These are phyloP conservation scores for Floccularia luteovirens DNA, from an alignment of 768 basidiomycete species.

Conservation along the genomic window DNA sequence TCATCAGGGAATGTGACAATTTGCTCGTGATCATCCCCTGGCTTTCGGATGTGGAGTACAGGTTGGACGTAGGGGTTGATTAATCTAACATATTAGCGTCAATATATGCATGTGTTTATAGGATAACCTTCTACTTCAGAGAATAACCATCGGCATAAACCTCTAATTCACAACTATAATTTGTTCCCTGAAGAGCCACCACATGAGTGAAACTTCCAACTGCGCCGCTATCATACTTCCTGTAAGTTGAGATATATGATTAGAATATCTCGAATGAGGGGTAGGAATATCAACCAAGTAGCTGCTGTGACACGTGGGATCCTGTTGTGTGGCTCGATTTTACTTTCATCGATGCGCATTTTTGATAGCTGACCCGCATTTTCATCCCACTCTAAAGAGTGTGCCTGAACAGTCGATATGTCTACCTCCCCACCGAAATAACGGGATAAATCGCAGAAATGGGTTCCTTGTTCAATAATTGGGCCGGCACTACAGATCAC, in stretches of 20 bases:
- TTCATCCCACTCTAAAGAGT: conserved; percentile 91
- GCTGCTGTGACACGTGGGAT: conserved; percentile 93
- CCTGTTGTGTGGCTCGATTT: conserved; percentile 80
- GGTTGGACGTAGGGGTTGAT: conserved; percentile 94
- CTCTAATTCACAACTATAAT: conserved; percentile 94
- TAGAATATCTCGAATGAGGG: background rate
- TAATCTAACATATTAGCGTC: conserved; percentile 34
- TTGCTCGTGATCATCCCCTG: conserved; percentile 74
- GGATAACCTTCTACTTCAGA: conserved; percentile 51
- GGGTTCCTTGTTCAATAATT: conserved; percentile 88
- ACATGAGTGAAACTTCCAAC: conserved; percentile 90
- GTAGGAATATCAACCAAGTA: conserved; percentile 53
- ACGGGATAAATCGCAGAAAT: conserved; percentile 94
- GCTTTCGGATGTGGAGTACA: conserved; percentile 76
- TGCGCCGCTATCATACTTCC: conserved; percentile 95
- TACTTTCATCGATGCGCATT: conserved; percentile 75
- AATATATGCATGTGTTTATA: background rate
- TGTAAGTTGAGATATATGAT: conserved; percentile 14
- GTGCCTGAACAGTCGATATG: conserved; percentile 69
- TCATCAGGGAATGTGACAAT: conserved; percentile 68
- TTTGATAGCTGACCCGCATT: conserved; percentile 79
- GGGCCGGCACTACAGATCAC: conserved; percentile 68
- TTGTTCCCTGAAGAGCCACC: conserved; percentile 83
- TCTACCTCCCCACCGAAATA: conserved; percentile 98
- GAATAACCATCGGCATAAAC: conserved; percentile 91